Conservation (phyloP, 495 filamentous ascomycete genomes). For the Daldinia vernicosa region DNA sequence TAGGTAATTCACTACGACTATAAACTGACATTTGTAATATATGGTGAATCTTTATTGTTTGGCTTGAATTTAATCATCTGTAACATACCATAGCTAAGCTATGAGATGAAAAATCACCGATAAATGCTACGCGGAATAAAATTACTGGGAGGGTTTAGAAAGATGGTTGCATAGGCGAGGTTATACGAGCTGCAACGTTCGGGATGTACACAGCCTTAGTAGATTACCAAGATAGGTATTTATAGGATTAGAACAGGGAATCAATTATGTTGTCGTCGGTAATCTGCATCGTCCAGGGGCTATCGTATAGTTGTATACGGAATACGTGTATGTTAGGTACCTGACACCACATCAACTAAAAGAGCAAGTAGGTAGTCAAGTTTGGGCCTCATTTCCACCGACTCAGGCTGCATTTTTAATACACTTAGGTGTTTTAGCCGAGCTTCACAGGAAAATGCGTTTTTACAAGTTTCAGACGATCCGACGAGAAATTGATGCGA, state of each 20-base stretch:
- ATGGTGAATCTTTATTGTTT: too few species aligned
- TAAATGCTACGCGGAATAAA: not conserved
- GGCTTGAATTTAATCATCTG: not conserved
- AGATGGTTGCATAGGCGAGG: not conserved
- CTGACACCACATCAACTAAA: not conserved
- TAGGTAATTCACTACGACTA: too few species aligned
- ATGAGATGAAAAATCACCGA: not conserved
- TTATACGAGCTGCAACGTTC: not conserved
- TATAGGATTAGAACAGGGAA: not conserved
- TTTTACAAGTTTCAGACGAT: not conserved
- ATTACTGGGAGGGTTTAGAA: not conserved
- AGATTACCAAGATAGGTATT: not conserved
- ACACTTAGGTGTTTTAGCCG: constrained; percentile 5
- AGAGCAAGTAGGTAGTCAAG: not conserved
- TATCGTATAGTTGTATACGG: not conserved
- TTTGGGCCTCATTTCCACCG: not conserved
- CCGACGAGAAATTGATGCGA: constrained; percentile 3
- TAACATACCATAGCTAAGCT: not conserved
- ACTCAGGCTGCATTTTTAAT: not conserved
- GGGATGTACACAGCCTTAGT: not conserved
- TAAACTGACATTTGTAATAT: too few species aligned
- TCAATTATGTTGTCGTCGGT: not conserved
- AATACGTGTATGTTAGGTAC: not conserved
- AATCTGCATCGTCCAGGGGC: not conserved
- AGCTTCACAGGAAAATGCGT: not conserved